phyloP scores from a whole-genome alignment of 768 basidiomycete genomes.

The Leccinum fibrillosum region DNA sequence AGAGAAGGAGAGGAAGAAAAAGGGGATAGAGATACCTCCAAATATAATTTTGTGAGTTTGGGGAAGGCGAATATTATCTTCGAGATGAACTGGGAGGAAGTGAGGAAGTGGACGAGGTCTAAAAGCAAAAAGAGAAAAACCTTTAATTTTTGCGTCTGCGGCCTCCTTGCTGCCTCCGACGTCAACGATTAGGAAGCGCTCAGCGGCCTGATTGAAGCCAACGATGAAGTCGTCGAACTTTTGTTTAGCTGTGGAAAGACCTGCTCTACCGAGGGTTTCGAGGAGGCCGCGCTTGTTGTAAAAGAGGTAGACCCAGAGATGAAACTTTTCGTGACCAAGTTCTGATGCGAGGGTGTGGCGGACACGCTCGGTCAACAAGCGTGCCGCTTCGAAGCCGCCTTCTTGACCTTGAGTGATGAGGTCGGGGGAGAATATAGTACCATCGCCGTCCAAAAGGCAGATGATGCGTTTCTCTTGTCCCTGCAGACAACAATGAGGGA shows the following conservation, averaged over 20 bases:
- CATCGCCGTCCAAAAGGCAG: conserved; percentile 63
- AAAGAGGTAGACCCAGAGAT: conserved; percentile 63
- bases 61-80: conserved; percentile 45
- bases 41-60: conserved; percentile 68
- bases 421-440: conserved; percentile 53
- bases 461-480: conserved; percentile 36
- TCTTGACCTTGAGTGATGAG: conserved; percentile 52
- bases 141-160: conserved; percentile 74
- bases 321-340: conserved; percentile 30
- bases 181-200: conserved; percentile 67
- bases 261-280: conserved; percentile 42
- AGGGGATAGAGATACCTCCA: conserved; percentile 44
- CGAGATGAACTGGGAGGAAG: conserved; percentile 34
- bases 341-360: conserved; percentile 23
- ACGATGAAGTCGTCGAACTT: conserved; percentile 62
- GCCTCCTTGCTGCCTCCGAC: conserved; percentile 71
- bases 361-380: conserved; percentile 37
- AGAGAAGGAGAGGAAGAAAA: background rate
- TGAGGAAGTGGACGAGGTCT: conserved; percentile 5
- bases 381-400: conserved; percentile 58
- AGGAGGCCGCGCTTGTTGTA: conserved; percentile 59
- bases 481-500: conserved; percentile 2
- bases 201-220: conserved; percentile 69
- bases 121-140: conserved; percentile 30
- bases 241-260: conserved; percentile 32